Base-by-base conservation (phyloP, 139 green algal genomes). In the Chlamydomonas sp. region DNA sequence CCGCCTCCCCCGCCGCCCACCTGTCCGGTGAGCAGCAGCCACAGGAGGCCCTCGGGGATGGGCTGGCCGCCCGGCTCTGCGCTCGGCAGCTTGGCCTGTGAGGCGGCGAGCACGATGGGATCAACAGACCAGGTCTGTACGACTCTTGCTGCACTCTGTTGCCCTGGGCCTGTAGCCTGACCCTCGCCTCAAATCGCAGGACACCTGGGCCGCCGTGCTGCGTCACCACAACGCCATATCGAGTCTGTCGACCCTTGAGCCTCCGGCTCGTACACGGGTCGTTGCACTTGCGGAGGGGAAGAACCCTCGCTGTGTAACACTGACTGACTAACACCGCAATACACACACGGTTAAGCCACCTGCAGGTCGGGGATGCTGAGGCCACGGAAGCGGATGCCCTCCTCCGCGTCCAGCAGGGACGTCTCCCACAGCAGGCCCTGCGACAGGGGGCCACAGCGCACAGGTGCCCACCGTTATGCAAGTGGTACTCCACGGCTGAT, bases 371-470 rank as follows among this genome's bases (percentile, higher is more conserved):
- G 97, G 88, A 99, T 99, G 88, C 91, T 96, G 90, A 97, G 94
- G 64, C 98, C 97, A 7, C 98, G 92, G 94, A 99, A 99, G 31
- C 96, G 93, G 85, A 99, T 99, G 76, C 98, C 98, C 90, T 99
- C 97, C 59, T 99, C 97, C 0, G 96, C 81, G 79, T 99, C 98
- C 31, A 99, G 92, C 64, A 99, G 92, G 0, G 97, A 99, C 1
- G 97, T 99, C 89, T 99, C 98, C 97, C 98, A 99, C 49, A 99
- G 93, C 90, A 99, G 93, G 9, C 94, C 97, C 94, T 98, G 95
- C 68, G 84, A 15, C 0, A 5, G 58, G 20, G 57, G 2, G 63
- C 12, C 20, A 73, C 31, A 49, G 31, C 31, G 31, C 31, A 49
- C 31, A 49, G 31, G 31, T 49, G 31, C 31, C 31, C 31, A 49